A percentile compares a stretch with the other conserved stretches of the same genome.
phyloP scores from a whole-genome alignment of 2,329 filamentous ascomycete genomes.

The Cladosporium velox region DNA sequence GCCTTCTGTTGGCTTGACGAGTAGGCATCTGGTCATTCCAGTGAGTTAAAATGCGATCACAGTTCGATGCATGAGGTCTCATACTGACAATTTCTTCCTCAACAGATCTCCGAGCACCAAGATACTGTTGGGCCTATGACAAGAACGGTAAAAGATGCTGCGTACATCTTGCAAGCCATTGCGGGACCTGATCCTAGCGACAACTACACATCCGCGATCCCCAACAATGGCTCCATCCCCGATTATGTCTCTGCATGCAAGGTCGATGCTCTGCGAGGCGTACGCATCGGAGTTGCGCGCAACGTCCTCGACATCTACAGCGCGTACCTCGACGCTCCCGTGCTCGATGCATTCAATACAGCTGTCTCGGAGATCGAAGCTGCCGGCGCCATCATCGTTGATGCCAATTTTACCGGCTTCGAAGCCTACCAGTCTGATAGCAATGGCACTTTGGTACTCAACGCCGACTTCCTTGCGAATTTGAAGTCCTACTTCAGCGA shows the following conservation, averaged over 20 bases:
- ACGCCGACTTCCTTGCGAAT: slow-evolving; percentile 61
- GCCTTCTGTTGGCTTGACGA: slow-evolving; percentile 66
- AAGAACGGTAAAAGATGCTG: slow-evolving; percentile 60
- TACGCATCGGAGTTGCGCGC: slow-evolving; percentile 65
- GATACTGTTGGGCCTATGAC: slow-evolving; percentile 61
- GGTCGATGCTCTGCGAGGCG: slow-evolving; percentile 53
- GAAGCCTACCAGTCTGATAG: slow-evolving; percentile 46
- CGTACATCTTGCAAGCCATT: slow-evolving; percentile 61
- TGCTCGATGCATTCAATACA: slow-evolving; percentile 58
- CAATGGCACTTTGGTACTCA: slow-evolving; percentile 50
- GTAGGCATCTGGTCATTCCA: slow-evolving; percentile 63
- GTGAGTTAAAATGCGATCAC: background rate
- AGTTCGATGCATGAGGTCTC: slow-evolving; percentile 61
- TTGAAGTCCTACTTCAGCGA: slow-evolving; percentile 59
- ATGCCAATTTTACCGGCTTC: slow-evolving; percentile 60
- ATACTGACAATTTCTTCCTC: background rate
- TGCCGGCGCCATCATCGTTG: slow-evolving; percentile 63
- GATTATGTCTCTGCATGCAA: slow-evolving; percentile 46
- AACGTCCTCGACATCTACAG: slow-evolving; percentile 54
- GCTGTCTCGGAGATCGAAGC: slow-evolving; percentile 55
- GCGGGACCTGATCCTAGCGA: slow-evolving; percentile 55
- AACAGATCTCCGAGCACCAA: slow-evolving; percentile 55
- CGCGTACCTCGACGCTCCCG: slow-evolving; percentile 39
- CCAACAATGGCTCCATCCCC: slow-evolving; percentile 63
- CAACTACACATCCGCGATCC: slow-evolving; percentile 62